Evolutionary conservation across 2,329 filamentous ascomycete species (phyloP).

Genomic region (Pyricularia grisea): DNA sequence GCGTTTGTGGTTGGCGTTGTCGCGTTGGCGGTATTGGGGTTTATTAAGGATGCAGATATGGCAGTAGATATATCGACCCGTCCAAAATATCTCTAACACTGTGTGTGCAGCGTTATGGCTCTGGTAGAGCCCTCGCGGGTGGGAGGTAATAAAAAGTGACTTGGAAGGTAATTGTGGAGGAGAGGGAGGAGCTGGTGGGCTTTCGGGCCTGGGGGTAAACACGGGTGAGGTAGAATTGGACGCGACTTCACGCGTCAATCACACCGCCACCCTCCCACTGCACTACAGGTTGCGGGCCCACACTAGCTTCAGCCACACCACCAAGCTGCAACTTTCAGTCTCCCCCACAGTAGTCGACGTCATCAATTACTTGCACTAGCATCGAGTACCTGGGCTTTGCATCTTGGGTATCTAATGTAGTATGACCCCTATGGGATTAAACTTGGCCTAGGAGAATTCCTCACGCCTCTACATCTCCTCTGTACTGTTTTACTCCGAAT

Average conservation of each 20-base stretch:
- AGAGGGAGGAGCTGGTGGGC: background rate
- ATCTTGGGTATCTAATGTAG: too few species aligned
- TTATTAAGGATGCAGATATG: background rate
- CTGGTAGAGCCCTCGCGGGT: background rate
- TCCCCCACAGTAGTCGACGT: background rate
- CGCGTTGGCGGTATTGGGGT: background rate
- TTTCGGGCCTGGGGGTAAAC: background rate
- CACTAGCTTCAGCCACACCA: constrained; percentile 4
- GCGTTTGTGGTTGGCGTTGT: background rate
- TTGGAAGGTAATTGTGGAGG: background rate
- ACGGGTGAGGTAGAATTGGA: background rate
- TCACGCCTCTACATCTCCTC: background rate
- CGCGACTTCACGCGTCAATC: background rate
- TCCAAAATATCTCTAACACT: background rate
- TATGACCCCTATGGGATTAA: too few species aligned
- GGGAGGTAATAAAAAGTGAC: background rate
- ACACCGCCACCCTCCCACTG: background rate
- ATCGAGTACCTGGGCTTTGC: background rate
- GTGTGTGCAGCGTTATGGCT: background rate
- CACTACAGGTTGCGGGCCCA: background rate
- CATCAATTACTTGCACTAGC: background rate
- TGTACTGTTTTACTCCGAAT: background rate
- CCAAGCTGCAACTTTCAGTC: background rate
- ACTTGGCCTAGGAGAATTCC: background rate
- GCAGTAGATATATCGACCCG: background rate